A percentile compares a stretch with the other conserved stretches of the same genome.
Evolutionary conservation across 805 yeast genomes (phyloP).

Genomic region (Priceomyces carsonii): DNA sequence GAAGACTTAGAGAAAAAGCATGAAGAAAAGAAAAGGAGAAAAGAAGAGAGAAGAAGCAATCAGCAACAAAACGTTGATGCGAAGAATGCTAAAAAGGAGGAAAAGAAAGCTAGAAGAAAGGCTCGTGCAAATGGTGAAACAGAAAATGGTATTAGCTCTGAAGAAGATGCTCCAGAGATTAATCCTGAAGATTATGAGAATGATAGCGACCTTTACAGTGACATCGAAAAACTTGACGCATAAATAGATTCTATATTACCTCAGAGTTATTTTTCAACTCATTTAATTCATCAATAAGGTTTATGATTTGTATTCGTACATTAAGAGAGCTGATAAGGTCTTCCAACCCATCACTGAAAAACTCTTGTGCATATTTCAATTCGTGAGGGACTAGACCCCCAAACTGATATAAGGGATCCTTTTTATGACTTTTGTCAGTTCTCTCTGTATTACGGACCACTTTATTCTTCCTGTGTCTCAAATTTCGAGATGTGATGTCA

Average conservation of each 20-base stretch:
- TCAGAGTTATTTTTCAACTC: slow-evolving; percentile 1
- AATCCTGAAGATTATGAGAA: slow-evolving; percentile 48
- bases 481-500: no score
- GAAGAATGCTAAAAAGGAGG: slow-evolving; percentile 72
- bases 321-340: slow-evolving; percentile 21
- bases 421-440: slow-evolving; percentile 2
- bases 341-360: slow-evolving; percentile 34
- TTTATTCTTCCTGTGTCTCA: slow-evolving; percentile 7
- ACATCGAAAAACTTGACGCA: slow-evolving; percentile 19
- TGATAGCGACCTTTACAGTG: slow-evolving; percentile 52
- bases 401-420: slow-evolving; percentile 46
- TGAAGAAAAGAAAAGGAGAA: slow-evolving; percentile 57
- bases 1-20: slow-evolving; percentile 67
- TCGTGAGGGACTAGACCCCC: slow-evolving; percentile 48
- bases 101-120: slow-evolving; percentile 68
- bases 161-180: slow-evolving; percentile 27
- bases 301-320: slow-evolving; percentile 19
- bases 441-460: background rate
- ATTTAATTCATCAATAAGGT: slow-evolving; percentile 18
- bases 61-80: slow-evolving; percentile 78
- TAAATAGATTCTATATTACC: background rate
- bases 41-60: slow-evolving; percentile 69
- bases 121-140: slow-evolving; percentile 45
- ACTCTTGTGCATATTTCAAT: slow-evolving; percentile 36
- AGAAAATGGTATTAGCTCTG: slow-evolving; percentile 23